Base-by-base conservation (phyloP, 2,329 filamentous ascomycete genomes). In the Fusarium neocosmosporiellum region DNA sequence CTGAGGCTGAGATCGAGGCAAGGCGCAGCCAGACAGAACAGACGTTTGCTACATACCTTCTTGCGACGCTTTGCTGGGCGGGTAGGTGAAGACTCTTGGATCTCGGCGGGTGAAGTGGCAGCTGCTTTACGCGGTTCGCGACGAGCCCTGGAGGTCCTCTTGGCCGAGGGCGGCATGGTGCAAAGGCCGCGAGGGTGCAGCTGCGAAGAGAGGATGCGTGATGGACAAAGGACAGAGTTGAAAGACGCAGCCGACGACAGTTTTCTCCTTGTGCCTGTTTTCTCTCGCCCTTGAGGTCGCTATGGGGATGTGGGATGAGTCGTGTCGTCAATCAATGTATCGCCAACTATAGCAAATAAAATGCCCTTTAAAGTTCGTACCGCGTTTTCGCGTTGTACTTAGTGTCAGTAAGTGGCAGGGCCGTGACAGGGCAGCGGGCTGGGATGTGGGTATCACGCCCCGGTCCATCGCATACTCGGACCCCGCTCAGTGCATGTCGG, bases 31-130 rank as follows among this genome's bases (percentile, higher is more conserved):
- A 31, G n/a, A 20, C 18, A 50, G 53, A 27, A 20, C 18, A 50
- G 53, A 27, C 31, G 33, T 16, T 37, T 16, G 31, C 24, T 39
- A 68, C 80, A 55, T 80, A 89, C 88, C 86, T 88, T 90, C 83
- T 87, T 91, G 82, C 90, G 88, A 78, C 90, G 89, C 83, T 92
- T 92, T 13, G 86, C 83, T n/a, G 90, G 89, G 62, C 89, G 87
- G 66, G 86, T 88, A 16, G 90, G 89, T 5, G 90, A 91, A 29
- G 89, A 89, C 54, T 87, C 84, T 48, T 88, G 85, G 58, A 80
- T 82, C 50, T 88, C 84, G 46, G 75, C 70, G 46, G 79, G 77
- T 63, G 79, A 69, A 31, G 79, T 75, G 48, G 79, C 77, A 50
- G 81, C 78, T 73, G 81, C 80, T 70, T 81, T 81, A 72, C 82